Conservation (phyloP, 352 stramenopile species). For the Pythium aquatile region DNA sequence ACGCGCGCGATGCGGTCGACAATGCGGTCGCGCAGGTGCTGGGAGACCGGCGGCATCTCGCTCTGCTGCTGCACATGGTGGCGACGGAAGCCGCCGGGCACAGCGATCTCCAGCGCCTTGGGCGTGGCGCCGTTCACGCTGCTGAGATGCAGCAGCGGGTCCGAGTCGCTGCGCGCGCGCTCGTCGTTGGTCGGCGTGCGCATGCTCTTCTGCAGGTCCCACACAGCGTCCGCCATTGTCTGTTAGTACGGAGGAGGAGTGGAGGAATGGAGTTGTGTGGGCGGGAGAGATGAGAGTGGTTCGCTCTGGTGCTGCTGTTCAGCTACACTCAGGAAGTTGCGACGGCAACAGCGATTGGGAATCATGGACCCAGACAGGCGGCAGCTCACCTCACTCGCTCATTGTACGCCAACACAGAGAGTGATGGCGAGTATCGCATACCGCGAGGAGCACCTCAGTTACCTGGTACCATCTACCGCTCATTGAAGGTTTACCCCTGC, state of each 20-base stretch:
- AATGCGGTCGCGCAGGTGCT: slow-evolving; percentile 65
- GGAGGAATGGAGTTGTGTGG: neutral
- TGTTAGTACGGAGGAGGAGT: neutral
- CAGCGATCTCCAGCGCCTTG: slow-evolving; percentile 62
- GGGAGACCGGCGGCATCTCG: slow-evolving; percentile 38
- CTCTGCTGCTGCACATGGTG: slow-evolving; percentile 56
- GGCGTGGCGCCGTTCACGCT: slow-evolving; percentile 26
- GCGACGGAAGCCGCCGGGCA: slow-evolving; percentile 66
- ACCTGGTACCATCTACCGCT: no score
- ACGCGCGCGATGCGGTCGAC: slow-evolving; percentile 68
- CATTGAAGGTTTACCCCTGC: neutral
- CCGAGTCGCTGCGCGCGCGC: slow-evolving; percentile 47
- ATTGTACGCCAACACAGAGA: slow-evolving; percentile 8
- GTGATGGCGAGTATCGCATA: neutral
- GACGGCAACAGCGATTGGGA: no score
- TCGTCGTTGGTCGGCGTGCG: slow-evolving; percentile 31
- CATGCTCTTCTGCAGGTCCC: slow-evolving; percentile 51
- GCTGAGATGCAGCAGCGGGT: slow-evolving; percentile 40
- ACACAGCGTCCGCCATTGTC: slow-evolving; percentile 46
- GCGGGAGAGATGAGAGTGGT: neutral
- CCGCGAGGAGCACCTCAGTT: neutral
- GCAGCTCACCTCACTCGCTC: neutral
- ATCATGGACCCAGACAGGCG: neutral
- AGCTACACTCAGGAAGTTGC: neutral
- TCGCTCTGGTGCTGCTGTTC: neutral